Base-by-base conservation (phyloP, 306 rosid genomes). In the Macrotyloma uniflorum region DNA sequence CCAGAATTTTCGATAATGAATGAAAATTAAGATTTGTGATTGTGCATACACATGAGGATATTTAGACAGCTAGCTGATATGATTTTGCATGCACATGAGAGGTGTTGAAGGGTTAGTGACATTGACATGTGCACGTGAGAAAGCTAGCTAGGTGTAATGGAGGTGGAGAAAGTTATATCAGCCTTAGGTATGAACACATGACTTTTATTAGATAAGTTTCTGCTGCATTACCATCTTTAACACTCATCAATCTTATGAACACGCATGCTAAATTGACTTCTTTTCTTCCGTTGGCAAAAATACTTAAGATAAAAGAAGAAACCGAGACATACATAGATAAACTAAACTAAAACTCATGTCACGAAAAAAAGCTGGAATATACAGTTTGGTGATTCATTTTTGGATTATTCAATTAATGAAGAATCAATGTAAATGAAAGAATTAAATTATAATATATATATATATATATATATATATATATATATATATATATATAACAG, bases 101-200 rank as follows among this genome's bases (percentile, higher is more conserved):
- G 54, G 54, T 62, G 38, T 55, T 12, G 11, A 58, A 67, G 8
- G 65, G 50, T 58, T 71, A 12, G 47, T 64, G 69, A 54, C 46
- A 65, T 46, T 54, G 80, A 72, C 76, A 16, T 43, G 66, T 78
- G 70, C 53, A 73, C 78, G 78, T 71, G 72, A 71, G 78, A 70
- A 70, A 35, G 83, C 72, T 68, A 20, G 6, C 7, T 8, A 38
- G 1, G 33, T 6, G 22, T 33, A 22, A 12, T 19, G 40, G 8
- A 42, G 76, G 6, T 2, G 46, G 73, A 32, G 57, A 67, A 67
- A 55, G 68, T 42, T 64, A 19, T 30, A 23, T 35, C 72, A 8
- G 23, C 49, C 63, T 74, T 58, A 74, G 70, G 80, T 83, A 83
- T 78, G 86, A 83, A 83, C 70, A 38, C 28, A 35, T 77, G 86